Conservation (phyloP, 805 yeast species). For the Myxozyma nipponensis region DNA sequence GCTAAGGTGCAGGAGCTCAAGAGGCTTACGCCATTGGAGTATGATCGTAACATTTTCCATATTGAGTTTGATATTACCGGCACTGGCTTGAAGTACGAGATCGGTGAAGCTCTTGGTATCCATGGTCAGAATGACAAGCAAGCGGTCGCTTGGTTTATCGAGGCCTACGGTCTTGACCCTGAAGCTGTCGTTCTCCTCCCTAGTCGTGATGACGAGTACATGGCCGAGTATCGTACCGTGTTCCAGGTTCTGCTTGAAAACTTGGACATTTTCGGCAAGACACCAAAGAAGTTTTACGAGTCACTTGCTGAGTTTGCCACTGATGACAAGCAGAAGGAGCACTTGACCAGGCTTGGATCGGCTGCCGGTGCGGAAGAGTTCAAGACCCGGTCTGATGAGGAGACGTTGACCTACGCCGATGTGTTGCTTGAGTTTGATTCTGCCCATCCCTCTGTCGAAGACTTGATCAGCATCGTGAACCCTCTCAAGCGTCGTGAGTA, state of each 20-base stretch:
- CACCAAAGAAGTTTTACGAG: conserved; percentile 92
- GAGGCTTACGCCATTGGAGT: conserved; percentile 84
- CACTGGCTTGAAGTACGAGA: conserved; percentile 84
- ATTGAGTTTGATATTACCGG: conserved; percentile 89
- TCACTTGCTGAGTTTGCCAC: conserved; percentile 67
- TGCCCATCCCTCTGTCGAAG: conserved; percentile 71
- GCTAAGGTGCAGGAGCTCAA: conserved; percentile 89
- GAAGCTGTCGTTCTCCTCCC: conserved; percentile 67
- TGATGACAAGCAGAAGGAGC: conserved; percentile 61
- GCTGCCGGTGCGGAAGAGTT: conserved; percentile 81
- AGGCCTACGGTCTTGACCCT: conserved; percentile 66
- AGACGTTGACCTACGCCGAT: conserved; percentile 76
- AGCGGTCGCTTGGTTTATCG: conserved; percentile 64
- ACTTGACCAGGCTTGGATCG: conserved; percentile 60
- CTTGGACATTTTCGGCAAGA: conserved; percentile 87
- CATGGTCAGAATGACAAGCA: conserved; percentile 78
- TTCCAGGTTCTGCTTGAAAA: conserved; percentile 77
- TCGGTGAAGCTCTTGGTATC: conserved; percentile 95
- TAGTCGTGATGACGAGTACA: conserved; percentile 55
- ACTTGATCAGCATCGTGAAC: conserved; percentile 67
- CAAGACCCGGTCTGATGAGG: conserved; percentile 80
- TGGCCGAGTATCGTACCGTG: conserved; percentile 71
- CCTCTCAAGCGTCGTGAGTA: conserved; percentile 96
- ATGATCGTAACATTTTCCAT: conserved; percentile 93
- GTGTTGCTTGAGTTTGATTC: conserved; percentile 72